phyloP scores from a whole-genome alignment of 768 basidiomycete genomes.

The Inosperma sp. region DNA sequence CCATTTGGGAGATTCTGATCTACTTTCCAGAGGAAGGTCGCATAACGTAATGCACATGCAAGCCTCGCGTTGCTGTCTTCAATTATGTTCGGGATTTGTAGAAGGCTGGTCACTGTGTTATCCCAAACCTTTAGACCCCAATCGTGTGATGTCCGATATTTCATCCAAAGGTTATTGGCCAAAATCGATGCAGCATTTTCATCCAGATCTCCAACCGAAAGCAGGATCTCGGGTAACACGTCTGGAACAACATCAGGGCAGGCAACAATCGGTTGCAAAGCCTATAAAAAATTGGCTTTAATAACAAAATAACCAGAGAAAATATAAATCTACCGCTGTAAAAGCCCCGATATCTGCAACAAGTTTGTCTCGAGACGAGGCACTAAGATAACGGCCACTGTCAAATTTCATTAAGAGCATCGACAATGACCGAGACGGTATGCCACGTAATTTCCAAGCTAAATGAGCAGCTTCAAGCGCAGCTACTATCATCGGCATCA shows the following conservation, averaged over 20 bases:
- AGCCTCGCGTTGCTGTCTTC: slow-evolving; percentile 43
- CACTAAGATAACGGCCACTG: slow-evolving; percentile 50
- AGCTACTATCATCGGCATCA: slow-evolving; percentile 46
- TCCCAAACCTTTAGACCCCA: slow-evolving; percentile 88
- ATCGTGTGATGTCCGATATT: slow-evolving; percentile 64
- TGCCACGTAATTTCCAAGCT: slow-evolving; percentile 57
- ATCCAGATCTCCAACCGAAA: slow-evolving; percentile 56
- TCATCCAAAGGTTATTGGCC: slow-evolving; percentile 78
- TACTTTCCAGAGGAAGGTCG: slow-evolving; percentile 63
- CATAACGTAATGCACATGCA: slow-evolving; percentile 60
- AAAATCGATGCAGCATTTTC: slow-evolving; percentile 62
- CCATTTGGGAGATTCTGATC: slow-evolving; percentile 74
- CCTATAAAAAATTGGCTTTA: slow-evolving; percentile 29
- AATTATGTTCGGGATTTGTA: slow-evolving; percentile 58
- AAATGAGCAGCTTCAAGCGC: slow-evolving; percentile 62
- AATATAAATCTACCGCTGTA: slow-evolving; percentile 44
- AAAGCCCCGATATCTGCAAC: slow-evolving; percentile 56
- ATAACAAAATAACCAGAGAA: background rate
- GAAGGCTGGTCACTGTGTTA: slow-evolving; percentile 69
- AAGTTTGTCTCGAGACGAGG: slow-evolving; percentile 54
- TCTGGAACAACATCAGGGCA: slow-evolving; percentile 41
- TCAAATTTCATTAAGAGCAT: slow-evolving; percentile 63
- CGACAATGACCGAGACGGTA: slow-evolving; percentile 62
- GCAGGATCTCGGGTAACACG: slow-evolving; percentile 58
- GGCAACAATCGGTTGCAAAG: slow-evolving; percentile 42